Base-by-base conservation (phyloP, 1,284 basidiomycete genomes). In the Apiotrichum veenhuisii region DNA sequence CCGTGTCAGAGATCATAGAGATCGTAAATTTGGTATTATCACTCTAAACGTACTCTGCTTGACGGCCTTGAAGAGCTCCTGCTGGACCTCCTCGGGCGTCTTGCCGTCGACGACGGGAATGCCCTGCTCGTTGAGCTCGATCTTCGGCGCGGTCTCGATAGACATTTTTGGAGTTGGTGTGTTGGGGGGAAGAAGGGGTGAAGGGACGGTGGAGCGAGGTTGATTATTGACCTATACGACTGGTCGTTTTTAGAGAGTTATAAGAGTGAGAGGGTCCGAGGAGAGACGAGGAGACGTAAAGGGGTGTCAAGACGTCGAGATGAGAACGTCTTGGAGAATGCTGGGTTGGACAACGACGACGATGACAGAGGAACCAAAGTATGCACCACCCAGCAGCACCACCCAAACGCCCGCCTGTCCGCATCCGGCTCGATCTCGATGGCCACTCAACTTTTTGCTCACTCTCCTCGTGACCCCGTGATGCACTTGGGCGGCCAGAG, bases 161-260 rank as follows among this genome's bases (percentile, higher is more conserved):
- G 64, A 61, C 61, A 63, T 68, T 54, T 25, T 61, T 38, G 40
- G 33, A 22, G n/a, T 36, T 5, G 30, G 30, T 46, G n/a, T 27
- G 46, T 20, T 15, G 37, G 87, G 2, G 80, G 83, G 51, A 84
- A 80, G 65, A 5, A 11, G 81, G 34, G 38, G 30, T 15, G n/a
- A n/a, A 34, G 43, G 43, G 8, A 23, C 14, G 17, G 8, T 17
- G 18, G 8, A 18, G 11, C 2, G 34, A 11, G 34, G 34, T 11
- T 36, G 3, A 14, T n/a, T n/a, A n/a, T n/a, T n/a, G 12, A n/a
- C n/a, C n/a, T n/a, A n/a, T n/a, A n/a, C n/a, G n/a, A n/a, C n/a
- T n/a, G n/a, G n/a, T n/a, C n/a, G n/a, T n/a, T n/a, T n/a, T n/a
- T n/a, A n/a, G n/a, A n/a, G n/a, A n/a, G n/a, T 36, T 36, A 17